Base-by-base conservation (phyloP, 805 yeast genomes). In the Starmerella kuoi region DNA sequence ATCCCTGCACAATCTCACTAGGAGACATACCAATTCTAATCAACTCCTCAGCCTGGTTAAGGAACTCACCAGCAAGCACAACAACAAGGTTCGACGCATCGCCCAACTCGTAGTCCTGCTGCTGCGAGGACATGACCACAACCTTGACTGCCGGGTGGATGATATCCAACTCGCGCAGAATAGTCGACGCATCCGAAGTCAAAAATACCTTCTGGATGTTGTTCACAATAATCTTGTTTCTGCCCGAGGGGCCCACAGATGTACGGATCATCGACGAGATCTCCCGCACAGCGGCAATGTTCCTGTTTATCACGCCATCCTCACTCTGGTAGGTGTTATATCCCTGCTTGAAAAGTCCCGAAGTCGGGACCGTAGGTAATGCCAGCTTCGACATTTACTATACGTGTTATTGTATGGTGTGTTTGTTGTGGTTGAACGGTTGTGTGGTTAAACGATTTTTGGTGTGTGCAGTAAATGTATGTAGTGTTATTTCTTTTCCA, bases 121-220 rank as follows among this genome's bases (percentile, higher is more conserved):
- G 98, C 60, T 88, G 83, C 12, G 94, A 77, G 18, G 97, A 94
- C 96, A 86, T 86, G 42, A 88, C 91, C 48, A 91, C 72, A 36
- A 91, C 76, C 63, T 88, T 91, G 9, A 91, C 98, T 2, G 95
- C 97, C 5, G 98, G 98, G 61, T 88, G 97, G 36, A 91, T 86
- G 51, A 88, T 85, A 49, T 88, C 96, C 42, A 88, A 68, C 62
- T 91, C 97, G 51, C 80, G 75, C 46, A 91, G 69, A 79, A 91
- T 91, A 6, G 98, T 91, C 30, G 96, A 95, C n/a, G 97, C 96
- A 61, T 91, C 98, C 54, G 84, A 84, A 33, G 97, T 91, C 48
- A 91, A 75, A 60, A 86, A 84, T 20, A 84, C 79, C 59, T 79
- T 85, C 46, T 85, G 86, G 52, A 83, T 64, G 55, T 83, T 74